These are phyloP conservation scores for Pseudotsuga menziesii DNA, from an alignment of 75 land plant species.

Conservation along the genomic window DNA sequence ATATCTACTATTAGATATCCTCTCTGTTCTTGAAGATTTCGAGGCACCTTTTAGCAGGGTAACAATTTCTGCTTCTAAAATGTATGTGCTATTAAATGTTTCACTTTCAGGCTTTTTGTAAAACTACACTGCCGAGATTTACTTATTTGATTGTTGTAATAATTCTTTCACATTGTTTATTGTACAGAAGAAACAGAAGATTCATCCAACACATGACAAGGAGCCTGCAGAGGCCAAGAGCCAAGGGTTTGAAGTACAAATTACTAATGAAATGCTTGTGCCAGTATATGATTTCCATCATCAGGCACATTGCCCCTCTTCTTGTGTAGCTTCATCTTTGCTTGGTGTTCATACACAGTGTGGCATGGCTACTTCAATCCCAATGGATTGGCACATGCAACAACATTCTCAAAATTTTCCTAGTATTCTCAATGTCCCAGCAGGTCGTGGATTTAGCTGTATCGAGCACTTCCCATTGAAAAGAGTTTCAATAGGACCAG, in stretches of 20 bases:
- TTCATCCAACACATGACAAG: constrained; percentile 44
- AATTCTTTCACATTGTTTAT: no score
- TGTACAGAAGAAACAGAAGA: constrained; percentile 42
- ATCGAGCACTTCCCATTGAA: constrained; percentile 13
- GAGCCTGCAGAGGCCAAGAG: constrained; percentile 15
- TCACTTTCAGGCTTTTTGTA: no score
- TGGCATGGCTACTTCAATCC: constrained; percentile 1
- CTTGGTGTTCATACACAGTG: background rate
- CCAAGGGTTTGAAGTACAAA: constrained; percentile 20
- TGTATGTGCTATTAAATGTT: no score
- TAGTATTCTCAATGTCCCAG: background rate
- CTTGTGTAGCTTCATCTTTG: constrained; percentile 6
- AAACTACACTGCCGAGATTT: no score
- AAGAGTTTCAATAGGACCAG: constrained; percentile 49
- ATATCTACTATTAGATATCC: no score
- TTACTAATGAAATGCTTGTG: constrained; percentile 29
- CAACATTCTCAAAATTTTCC: background rate
- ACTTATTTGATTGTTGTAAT: no score
- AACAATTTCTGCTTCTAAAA: no score
- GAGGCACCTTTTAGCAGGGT: no score
- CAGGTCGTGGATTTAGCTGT: constrained; percentile 2
- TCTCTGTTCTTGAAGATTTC: no score
- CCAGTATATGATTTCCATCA: constrained; percentile 3
- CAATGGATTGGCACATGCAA: background rate
- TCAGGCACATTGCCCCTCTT: constrained; percentile 4